phyloP scores from a whole-genome alignment of 768 basidiomycete genomes.

The Psilocybe cyanescens region DNA sequence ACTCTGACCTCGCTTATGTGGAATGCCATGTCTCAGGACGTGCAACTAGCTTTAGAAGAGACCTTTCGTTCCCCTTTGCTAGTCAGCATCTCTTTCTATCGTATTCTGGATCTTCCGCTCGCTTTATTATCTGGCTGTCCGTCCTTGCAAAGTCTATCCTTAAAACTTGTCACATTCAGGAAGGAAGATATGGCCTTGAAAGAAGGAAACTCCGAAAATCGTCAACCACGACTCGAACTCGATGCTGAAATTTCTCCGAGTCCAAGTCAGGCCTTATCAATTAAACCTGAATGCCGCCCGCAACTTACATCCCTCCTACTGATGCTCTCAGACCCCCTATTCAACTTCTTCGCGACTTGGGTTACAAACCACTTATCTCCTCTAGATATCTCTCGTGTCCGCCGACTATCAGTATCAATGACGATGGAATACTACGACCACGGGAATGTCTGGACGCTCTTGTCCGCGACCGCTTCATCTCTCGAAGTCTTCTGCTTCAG shows the following conservation, averaged over 20 bases:
- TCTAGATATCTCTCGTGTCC: neutral
- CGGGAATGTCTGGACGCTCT: slow-evolving; percentile 5
- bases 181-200: neutral
- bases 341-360: slow-evolving; percentile 10
- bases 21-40: neutral
- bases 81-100: slow-evolving; percentile 7
- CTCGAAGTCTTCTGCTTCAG: slow-evolving; percentile 12
- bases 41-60: neutral
- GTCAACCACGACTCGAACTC: no score
- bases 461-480: neutral
- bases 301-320: slow-evolving; percentile 6
- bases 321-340: slow-evolving; percentile 1
- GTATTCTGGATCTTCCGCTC: slow-evolving; percentile 9
- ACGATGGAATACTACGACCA: slow-evolving; percentile 14
- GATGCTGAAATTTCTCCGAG: no score
- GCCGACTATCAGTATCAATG: slow-evolving; percentile 9
- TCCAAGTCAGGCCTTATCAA: neutral
- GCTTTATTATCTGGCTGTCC: neutral
- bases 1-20: neutral
- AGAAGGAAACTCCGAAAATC: no score
- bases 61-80: neutral
- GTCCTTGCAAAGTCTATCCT: slow-evolving; percentile 3
- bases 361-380: neutral
- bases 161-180: slow-evolving; percentile 2
- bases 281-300: neutral